Evolutionary conservation across 495 filamentous ascomycete genomes (phyloP).

Genomic region (Monascus purpureus): DNA sequence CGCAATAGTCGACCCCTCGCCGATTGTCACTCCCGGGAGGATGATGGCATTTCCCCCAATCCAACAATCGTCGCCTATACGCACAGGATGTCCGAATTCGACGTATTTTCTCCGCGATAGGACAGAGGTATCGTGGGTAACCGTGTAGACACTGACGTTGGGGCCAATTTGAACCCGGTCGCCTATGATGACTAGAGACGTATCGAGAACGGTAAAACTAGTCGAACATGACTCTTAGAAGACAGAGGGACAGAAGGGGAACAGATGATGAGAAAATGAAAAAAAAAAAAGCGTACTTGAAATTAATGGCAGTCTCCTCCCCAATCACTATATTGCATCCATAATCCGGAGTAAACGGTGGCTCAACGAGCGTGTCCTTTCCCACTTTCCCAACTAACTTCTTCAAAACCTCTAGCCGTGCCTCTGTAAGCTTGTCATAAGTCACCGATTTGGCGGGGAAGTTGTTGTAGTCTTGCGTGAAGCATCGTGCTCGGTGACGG

Average conservation of each 20-base stretch:
- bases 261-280: slow-evolving; percentile 1
- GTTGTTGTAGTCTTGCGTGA: slow-evolving; percentile 33
- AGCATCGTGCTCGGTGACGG: slow-evolving; percentile 30
- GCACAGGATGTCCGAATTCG: slow-evolving; percentile 58
- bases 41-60: slow-evolving; percentile 61
- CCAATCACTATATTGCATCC: slow-evolving; percentile 41
- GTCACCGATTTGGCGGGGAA: slow-evolving; percentile 26
- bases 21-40: slow-evolving; percentile 52
- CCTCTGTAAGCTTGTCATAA: slow-evolving; percentile 18
- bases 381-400: slow-evolving; percentile 31
- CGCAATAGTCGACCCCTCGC: slow-evolving; percentile 30
- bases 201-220: slow-evolving; percentile 56
- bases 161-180: slow-evolving; percentile 63
- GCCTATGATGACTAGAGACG: slow-evolving; percentile 58
- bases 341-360: slow-evolving; percentile 40
- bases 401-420: slow-evolving; percentile 21
- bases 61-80: slow-evolving; percentile 76
- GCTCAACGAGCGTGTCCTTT: slow-evolving; percentile 32
- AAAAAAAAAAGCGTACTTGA: slow-evolving; percentile 21
- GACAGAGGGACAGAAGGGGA: neutral
- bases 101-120: slow-evolving; percentile 59
- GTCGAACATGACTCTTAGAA: neutral
- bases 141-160: slow-evolving; percentile 53
- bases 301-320: slow-evolving; percentile 37
- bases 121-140: slow-evolving; percentile 53